Conservation (phyloP, 495 filamentous ascomycete genomes). For the Aspergillus biplanus region DNA sequence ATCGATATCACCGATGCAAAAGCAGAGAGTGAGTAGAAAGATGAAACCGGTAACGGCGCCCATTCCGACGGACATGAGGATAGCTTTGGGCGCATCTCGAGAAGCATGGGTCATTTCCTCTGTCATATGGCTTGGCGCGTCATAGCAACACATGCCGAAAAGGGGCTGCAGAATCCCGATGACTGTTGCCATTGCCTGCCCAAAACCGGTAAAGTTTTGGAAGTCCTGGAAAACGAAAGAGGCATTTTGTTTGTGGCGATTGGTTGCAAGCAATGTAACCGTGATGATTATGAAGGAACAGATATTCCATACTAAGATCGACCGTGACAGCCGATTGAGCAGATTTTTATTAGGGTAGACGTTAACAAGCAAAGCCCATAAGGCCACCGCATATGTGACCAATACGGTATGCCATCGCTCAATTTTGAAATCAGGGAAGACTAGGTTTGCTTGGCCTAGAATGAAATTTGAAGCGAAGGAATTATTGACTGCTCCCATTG, state of each 20-base stretch:
- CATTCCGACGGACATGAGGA: constrained; percentile 27
- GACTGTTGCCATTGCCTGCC: constrained; percentile 48
- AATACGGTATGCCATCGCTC: constrained; percentile 58
- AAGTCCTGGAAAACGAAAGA: constrained; percentile 58
- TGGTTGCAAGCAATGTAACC: constrained; percentile 50
- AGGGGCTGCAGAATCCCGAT: constrained; percentile 54
- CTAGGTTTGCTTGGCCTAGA: constrained; percentile 53
- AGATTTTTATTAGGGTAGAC: too few relatives aligned
- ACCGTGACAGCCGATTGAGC: constrained; percentile 50
- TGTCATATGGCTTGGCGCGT: constrained; percentile 44
- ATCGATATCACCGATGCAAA: constrained; percentile 54
- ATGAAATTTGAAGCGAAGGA: constrained; percentile 56
- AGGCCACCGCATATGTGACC: constrained; percentile 46
- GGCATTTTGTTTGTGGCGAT: constrained; percentile 52
- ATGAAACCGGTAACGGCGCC: constrained; percentile 48
- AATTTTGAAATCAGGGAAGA: constrained; percentile 49
- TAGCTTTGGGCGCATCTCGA: constrained; percentile 29
- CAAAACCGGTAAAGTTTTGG: constrained; percentile 56
- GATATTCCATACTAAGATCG: constrained; percentile 56
- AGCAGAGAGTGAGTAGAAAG: constrained; percentile 53
- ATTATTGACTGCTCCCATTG: constrained; percentile 58
- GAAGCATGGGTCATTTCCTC: constrained; percentile 31
- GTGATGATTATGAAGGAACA: constrained; percentile 51
- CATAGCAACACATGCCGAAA: constrained; percentile 57
- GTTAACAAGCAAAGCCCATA: constrained; percentile 44